A percentile compares a stretch with the other conserved stretches of the same genome.
These are phyloP conservation scores for Phytophthora sansomeana DNA, from an alignment of 352 stramenopile species.

Conservation along the genomic window DNA sequence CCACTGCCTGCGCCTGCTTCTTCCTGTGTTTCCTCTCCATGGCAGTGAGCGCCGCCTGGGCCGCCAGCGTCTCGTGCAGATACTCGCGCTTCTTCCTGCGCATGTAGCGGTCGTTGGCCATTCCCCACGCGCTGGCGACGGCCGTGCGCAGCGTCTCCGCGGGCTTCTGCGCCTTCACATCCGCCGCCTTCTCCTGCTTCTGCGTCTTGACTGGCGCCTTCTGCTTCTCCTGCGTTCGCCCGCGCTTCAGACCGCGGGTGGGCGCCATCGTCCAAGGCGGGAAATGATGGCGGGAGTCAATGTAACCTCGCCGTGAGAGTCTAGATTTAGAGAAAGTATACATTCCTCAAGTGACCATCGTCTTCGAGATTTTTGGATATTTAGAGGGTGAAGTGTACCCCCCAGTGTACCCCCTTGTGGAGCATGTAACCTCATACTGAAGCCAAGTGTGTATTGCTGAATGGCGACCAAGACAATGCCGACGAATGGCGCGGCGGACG, in stretches of 20 bases:
- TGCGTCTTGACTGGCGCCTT: neutral
- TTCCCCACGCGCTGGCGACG: neutral
- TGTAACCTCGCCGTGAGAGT: conserved; percentile 1
- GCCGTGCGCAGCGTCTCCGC: neutral
- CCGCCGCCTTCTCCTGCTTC: neutral
- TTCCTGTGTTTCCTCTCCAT: neutral
- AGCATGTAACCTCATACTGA: no score
- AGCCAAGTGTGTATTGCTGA: no score
- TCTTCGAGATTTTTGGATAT: conserved; percentile 16
- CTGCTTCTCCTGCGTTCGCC: neutral
- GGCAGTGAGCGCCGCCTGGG: neutral
- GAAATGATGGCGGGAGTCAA: conserved; percentile 22
- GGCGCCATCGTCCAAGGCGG: conserved; percentile 15
- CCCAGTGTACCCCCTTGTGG: no score
- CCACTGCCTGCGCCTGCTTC: no score
- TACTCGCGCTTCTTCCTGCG: conserved; percentile 42
- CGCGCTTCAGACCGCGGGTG: neutral
- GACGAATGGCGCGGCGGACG: conserved; percentile 29
- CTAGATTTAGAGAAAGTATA: conserved; percentile 13
- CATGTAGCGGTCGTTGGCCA: conserved; percentile 29
- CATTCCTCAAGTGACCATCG: conserved; percentile 8
- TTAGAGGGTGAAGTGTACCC: no score
- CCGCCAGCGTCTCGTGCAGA: conserved; percentile 19
- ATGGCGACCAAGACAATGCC: conserved; percentile 25
- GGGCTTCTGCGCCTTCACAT: neutral